phyloP scores from a whole-genome alignment of 2,329 filamentous ascomycete species.

The Mycocentrospora acerina region DNA sequence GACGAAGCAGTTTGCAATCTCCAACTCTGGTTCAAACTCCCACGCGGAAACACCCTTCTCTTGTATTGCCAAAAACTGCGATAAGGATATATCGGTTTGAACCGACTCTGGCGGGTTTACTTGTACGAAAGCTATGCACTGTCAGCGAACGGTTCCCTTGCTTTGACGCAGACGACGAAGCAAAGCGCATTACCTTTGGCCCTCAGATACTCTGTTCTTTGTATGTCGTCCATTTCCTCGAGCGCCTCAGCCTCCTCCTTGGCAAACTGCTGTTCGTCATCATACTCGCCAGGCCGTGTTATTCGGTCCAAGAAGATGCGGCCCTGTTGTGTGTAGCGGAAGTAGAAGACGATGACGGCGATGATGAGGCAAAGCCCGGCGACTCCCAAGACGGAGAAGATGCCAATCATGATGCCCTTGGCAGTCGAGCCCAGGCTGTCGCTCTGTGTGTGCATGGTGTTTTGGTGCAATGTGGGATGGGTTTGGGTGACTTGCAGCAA shows the following conservation, averaged over 20 bases:
- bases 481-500: slow-evolving; percentile 17
- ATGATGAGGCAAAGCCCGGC: slow-evolving; percentile 80
- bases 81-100: slow-evolving; percentile 95
- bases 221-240: slow-evolving; percentile 92
- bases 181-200: slow-evolving; percentile 75
- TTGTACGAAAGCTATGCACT: slow-evolving; percentile 76
- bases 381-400: slow-evolving; percentile 91
- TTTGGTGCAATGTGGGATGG: slow-evolving; percentile 18
- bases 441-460: slow-evolving; percentile 27
- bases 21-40: slow-evolving; percentile 98
- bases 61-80: slow-evolving; percentile 96
- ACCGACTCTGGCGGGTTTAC: slow-evolving; percentile 93
- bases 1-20: slow-evolving; percentile 98
- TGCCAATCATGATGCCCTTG: slow-evolving; percentile 87
- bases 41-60: slow-evolving; percentile 99
- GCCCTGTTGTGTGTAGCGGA: slow-evolving; percentile 83
- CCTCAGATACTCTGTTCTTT: slow-evolving; percentile 84
- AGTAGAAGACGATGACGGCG: slow-evolving; percentile 85
- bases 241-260: slow-evolving; percentile 93
- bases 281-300: slow-evolving; percentile 90
- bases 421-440: slow-evolving; percentile 55
- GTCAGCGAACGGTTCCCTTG: slow-evolving; percentile 7
- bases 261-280: slow-evolving; percentile 93
- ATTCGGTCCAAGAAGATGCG: slow-evolving; percentile 92
- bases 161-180: not conserved